Conservation (phyloP, 202 grass and related monocot species). For the Elaeis oleifera region DNA sequence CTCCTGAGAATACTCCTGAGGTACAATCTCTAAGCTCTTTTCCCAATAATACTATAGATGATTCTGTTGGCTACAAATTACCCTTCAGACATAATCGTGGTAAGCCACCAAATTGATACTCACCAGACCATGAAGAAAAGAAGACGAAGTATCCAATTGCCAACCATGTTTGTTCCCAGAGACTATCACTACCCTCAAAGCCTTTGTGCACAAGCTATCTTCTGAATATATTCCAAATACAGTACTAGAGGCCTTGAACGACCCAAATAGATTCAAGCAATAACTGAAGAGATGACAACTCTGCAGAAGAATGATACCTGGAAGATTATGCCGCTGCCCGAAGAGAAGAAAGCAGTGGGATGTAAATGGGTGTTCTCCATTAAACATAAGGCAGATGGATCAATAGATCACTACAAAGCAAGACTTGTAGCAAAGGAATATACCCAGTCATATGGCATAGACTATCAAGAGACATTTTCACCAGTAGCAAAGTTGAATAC, state of each 20-base stretch:
- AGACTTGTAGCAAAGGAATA: constrained; percentile 12
- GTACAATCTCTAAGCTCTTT: too few relatives aligned
- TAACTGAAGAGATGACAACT: neutral
- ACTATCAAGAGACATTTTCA: too few relatives aligned
- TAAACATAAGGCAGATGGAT: constrained; percentile 2
- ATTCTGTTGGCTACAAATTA: too few relatives aligned
- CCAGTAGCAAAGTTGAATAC: too few relatives aligned
- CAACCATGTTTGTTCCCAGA: too few relatives aligned
- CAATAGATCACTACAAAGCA: neutral
- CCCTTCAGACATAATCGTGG: too few relatives aligned
- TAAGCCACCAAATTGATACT: too few relatives aligned
- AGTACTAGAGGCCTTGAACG: neutral
- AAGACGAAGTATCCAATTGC: too few relatives aligned
- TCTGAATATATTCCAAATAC: neutral
- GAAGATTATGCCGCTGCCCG: neutral
- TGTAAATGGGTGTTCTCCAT: neutral
- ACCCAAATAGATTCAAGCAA: constrained; percentile 1
- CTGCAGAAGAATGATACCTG: neutral
- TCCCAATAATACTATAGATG: too few relatives aligned
- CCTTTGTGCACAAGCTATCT: neutral
- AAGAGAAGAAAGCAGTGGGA: neutral
- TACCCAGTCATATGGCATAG: neutral
- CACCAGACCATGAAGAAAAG: too few relatives aligned
- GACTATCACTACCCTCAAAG: too few relatives aligned
- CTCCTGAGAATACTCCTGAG: too few relatives aligned